Percentiles rank a stretch among this genome's conserved stretches.
phyloP scores from a whole-genome alignment of 345 rosid species.

The Lepidium aucheri region DNA sequence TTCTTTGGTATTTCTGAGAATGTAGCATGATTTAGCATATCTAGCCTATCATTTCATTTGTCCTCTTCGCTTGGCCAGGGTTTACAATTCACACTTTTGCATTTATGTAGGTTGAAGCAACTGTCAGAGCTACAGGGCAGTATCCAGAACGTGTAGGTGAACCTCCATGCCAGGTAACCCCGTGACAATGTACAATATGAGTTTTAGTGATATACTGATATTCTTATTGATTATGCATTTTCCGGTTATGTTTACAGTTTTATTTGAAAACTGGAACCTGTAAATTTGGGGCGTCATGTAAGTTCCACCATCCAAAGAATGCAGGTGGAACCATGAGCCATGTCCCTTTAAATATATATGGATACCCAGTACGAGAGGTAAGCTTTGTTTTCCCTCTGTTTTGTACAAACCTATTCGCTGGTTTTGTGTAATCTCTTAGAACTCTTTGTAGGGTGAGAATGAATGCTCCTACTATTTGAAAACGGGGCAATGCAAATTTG shows the following conservation, averaged over 20 bases:
- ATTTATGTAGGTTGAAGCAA: slow-evolving; percentile 51
- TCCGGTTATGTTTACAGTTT: slow-evolving; percentile 41
- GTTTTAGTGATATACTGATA: background rate
- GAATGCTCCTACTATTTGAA: slow-evolving; percentile 92
- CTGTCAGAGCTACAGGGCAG: slow-evolving; percentile 70
- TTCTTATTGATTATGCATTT: background rate
- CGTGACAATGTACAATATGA: background rate
- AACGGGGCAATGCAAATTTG: slow-evolving; percentile 96
- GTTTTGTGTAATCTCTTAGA: background rate
- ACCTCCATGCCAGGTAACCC: slow-evolving; percentile 72
- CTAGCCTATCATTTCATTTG: background rate
- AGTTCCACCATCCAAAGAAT: slow-evolving; percentile 91
- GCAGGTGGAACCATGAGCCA: slow-evolving; percentile 57
- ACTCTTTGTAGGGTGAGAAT: slow-evolving; percentile 61
- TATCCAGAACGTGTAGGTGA: slow-evolving; percentile 86
- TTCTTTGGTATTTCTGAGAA: background rate
- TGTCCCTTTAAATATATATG: slow-evolving; percentile 54
- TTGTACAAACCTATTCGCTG: background rate
- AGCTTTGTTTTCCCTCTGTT: slow-evolving; percentile 2
- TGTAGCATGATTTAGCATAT: background rate
- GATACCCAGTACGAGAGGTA: slow-evolving; percentile 82
- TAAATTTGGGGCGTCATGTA: slow-evolving; percentile 96
- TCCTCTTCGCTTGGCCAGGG: background rate
- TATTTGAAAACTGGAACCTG: slow-evolving; percentile 81
- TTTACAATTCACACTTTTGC: background rate